These are phyloP conservation scores for Penstemon eatonii DNA, from an alignment of 257 asterid genomes.

Conservation along the genomic window DNA sequence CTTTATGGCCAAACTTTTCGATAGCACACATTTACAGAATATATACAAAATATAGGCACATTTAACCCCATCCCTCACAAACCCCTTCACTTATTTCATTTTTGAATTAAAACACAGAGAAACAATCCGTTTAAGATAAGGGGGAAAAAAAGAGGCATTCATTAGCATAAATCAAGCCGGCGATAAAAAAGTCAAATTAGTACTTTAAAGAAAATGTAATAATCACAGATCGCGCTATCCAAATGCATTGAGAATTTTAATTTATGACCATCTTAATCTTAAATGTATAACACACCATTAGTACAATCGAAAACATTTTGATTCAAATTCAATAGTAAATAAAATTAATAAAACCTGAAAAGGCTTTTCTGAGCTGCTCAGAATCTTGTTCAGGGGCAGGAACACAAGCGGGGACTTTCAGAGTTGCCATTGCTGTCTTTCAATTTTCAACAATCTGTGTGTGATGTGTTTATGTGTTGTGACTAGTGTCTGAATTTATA, in stretches of 20 bases:
- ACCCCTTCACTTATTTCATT: background rate
- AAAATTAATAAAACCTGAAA: conserved; percentile 43
- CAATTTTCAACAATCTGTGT: too few species aligned
- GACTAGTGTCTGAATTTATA: too few species aligned
- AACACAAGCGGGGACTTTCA: conserved; percentile 62
- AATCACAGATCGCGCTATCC: background rate
- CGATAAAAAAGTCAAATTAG: too few species aligned
- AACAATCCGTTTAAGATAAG: background rate
- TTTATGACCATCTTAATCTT: background rate
- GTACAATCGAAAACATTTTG: background rate
- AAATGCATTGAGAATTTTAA: conserved; percentile 5
- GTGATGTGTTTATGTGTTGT: too few species aligned
- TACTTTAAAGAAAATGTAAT: background rate
- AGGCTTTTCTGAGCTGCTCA: conserved; percentile 76
- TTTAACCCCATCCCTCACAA: too few species aligned
- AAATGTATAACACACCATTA: background rate
- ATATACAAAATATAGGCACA: too few species aligned
- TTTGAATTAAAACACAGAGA: too few species aligned
- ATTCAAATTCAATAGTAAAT: conserved; percentile 21
- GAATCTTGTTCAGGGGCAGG: conserved; percentile 71
- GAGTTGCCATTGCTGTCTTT: conserved; percentile 54
- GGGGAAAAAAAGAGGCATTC: background rate
- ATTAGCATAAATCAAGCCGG: background rate
- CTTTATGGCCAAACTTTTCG: background rate
- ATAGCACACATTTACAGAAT: too few species aligned